Base-by-base conservation (phyloP, 805 yeast species). In the Blastobotrys parvus region DNA sequence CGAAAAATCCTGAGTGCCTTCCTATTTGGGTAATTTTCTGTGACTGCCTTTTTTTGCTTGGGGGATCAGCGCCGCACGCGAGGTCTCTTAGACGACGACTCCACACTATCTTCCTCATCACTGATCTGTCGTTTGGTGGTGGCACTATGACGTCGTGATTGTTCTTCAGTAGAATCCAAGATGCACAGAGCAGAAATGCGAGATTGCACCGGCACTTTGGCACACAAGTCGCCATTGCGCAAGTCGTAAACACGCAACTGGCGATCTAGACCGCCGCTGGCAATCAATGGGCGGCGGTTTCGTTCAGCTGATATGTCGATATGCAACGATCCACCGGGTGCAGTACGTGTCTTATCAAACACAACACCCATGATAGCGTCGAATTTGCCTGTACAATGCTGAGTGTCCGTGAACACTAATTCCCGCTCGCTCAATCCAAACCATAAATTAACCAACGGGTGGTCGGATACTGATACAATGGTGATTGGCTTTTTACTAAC, bases 391-490 rank as follows among this genome's bases (percentile, higher is more conserved):
- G 45, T 25, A 13, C 19, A 40, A 18, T 38, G 33, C 38, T 45
- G 50, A 13, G 48, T 39, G 32, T 50, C 53, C 3, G 49, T 17
- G 19, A 36, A 50, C 19, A 41, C 13, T 5, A 51, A 30, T 10
- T 43, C 34, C 13, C 29, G 17, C 6, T 31, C 39, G 17, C 17
- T 23, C 2, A 18, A 25, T 22, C 36, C 44, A 20, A 38, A 15
- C 35, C 41, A 36, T 5, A 52, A 18, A 29, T 39, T 49, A 3
- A 38, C 41, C 13, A 52, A 29, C 25, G 55, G 55, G 39, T 51
- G 51, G n/a, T 36, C 37, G 25, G 45, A 39, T 11, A 48, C 42
- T 2, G 20, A 27, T 1, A 52, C 38, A 17, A 39, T 47, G 33
- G 45, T 18, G 7, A 52, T 27, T 2, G 56, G 51, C 33, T 49